Evolutionary conservation across 2,329 filamentous ascomycete species (phyloP).

Genomic region (Lomentospora prolificans): DNA sequence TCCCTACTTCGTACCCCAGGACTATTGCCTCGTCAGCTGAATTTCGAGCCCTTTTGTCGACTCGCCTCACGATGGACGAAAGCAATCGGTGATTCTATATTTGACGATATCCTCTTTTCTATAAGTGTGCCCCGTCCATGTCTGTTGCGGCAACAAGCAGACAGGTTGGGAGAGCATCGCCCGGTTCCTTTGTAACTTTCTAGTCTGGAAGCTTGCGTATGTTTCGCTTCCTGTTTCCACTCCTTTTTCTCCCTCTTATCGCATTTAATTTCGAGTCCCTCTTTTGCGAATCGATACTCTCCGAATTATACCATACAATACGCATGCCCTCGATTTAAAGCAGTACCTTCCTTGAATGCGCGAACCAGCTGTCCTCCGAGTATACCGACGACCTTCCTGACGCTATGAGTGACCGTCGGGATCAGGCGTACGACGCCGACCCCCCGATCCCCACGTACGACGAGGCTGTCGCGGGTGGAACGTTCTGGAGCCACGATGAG

Average conservation of each 20-base stretch:
- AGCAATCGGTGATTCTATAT: background rate
- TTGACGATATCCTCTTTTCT: background rate
- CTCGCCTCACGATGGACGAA: background rate
- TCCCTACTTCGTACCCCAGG: background rate
- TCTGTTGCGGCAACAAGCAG: background rate
- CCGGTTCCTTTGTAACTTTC: background rate
- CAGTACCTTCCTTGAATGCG: background rate
- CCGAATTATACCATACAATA: background rate
- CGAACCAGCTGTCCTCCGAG: background rate
- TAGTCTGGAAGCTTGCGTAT: background rate
- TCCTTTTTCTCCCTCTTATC: background rate
- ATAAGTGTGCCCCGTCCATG: background rate
- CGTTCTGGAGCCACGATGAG: constrained; percentile 20
- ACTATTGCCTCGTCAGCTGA: background rate
- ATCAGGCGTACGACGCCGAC: constrained; percentile 15
- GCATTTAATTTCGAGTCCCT: background rate
- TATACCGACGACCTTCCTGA: background rate
- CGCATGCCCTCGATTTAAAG: background rate
- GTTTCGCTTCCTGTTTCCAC: background rate
- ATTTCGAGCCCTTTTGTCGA: background rate
- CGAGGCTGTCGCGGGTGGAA: constrained; percentile 13
- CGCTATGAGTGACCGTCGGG: constrained; percentile 10
- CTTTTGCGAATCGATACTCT: background rate
- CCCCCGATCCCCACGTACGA: constrained; percentile 17
- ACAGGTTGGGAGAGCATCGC: background rate